Evolutionary conservation across 163 green algal species (phyloP), one percentile per base, ranked within the genome.

Genomic region (Smithsoniella earleae): DNA sequence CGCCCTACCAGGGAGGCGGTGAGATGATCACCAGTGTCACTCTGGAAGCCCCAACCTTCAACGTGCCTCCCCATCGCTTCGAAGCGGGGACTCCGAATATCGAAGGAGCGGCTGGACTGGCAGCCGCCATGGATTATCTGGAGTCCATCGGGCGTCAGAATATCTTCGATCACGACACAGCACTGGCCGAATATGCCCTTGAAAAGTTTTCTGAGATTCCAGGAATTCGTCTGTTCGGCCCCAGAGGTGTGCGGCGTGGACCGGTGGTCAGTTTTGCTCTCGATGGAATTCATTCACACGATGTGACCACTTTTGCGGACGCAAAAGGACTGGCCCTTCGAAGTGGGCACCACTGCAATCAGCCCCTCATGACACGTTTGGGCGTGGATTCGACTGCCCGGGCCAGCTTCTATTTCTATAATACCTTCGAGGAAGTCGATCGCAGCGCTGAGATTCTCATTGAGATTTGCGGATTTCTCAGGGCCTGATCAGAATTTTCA

Each of bases 1-100:
- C 80, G 16, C 83, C 83, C 4, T 86, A 77, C 36, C 80, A 82
- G 73, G 79, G 80, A 16, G 83, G 83, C 49, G 83, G 83, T 31
- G 82, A 88, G 74, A 88, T 88, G 83, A 88, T 88, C 46, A 18
- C 54, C 34, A 81, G 86, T 46, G 83, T 88, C 18, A 83, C 74
- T 54, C 30, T 83, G 22, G 73, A 84, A 31, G 72, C 80, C 54
- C 80, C 74, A 22, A 88, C 82, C 22, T 88, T 83, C 66, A 74
- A 77, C 1, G 69, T 78, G 5, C 82, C 83, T 13, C 83, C 83
- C 13, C 16, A 16, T 16, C 54, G 54, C 16, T 88, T 88, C 54
- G 83, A 88, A 66, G 83, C 83, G 5, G 83, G 83, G 13, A 88
- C 83, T 30, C 83, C 82, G 20, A 77, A 82, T 8, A 88, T 88